Percentiles rank a stretch among this genome's conserved stretches.
phyloP scores from a whole-genome alignment of 2,329 filamentous ascomycete species.

The Macrophomina phaseolina region DNA sequence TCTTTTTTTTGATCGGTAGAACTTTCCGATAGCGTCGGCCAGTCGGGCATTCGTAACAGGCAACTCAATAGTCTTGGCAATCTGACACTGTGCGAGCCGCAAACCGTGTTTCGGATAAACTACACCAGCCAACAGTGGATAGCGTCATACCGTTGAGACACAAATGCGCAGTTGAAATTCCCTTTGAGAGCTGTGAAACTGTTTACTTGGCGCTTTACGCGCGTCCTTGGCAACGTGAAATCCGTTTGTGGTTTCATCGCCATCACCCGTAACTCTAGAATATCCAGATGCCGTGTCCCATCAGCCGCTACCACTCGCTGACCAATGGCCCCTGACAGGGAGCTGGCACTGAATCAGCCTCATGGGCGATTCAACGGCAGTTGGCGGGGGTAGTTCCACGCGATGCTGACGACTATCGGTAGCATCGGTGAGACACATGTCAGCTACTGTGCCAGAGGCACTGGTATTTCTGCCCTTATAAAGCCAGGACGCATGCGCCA shows the following conservation, averaged over 20 bases:
- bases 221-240: background rate
- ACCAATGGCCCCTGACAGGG: background rate
- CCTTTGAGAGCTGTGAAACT: constrained; percentile 6
- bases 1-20: too few relatives aligned
- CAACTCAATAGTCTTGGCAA: background rate
- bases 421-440: background rate
- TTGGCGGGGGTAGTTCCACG: background rate
- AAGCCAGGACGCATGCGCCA: background rate
- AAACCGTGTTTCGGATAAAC: background rate
- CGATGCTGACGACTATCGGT: background rate
- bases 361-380: background rate
- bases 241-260: background rate
- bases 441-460: background rate
- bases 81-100: background rate
- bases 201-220: background rate
- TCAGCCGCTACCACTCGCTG: background rate
- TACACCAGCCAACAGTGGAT: constrained; percentile 7
- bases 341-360: background rate
- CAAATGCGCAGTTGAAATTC: background rate
- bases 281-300: background rate
- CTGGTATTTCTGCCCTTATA: background rate
- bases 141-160: background rate
- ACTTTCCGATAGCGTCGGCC: too few relatives aligned
- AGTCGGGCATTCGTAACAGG: too few relatives aligned
- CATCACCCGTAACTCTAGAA: background rate